Evolutionary conservation across 768 basidiomycete species (phyloP).

Genomic region (Boletus pseudo-olivaceus): DNA sequence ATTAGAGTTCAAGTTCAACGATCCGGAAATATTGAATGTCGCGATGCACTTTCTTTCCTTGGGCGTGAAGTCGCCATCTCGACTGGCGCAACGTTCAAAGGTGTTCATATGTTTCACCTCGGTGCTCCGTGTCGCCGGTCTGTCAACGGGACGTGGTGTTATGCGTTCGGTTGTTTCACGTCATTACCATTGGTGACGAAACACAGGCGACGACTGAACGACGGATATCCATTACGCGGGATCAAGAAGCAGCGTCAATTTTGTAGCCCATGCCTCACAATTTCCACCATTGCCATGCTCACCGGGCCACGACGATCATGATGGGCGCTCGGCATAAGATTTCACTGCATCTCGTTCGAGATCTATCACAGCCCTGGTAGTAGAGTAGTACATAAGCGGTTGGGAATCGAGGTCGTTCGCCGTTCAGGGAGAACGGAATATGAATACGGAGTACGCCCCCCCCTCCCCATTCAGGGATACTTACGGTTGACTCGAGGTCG

Average conservation of each 20-base stretch:
- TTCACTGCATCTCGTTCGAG: not conserved
- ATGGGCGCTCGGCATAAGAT: conserved; percentile 3
- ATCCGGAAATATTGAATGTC: not conserved
- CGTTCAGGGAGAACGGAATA: not conserved
- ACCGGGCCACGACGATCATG: not conserved
- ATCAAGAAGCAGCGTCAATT: not conserved
- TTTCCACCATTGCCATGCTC: not conserved
- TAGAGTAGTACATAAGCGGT: not conserved
- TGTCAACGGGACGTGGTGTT: too few species aligned
- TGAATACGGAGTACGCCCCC: not conserved
- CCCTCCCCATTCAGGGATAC: not conserved
- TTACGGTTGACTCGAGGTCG: too few species aligned
- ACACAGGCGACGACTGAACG: not conserved
- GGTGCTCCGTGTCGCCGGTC: too few species aligned
- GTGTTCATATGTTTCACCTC: not conserved
- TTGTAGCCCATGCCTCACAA: not conserved
- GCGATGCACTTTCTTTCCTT: not conserved
- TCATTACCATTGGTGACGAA: not conserved
- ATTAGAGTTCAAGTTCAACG: not conserved
- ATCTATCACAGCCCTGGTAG: not conserved
- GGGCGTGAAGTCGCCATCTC: not conserved
- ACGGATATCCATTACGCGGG: not conserved
- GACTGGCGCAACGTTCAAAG: not conserved
- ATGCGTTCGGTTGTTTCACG: conserved; percentile 1
- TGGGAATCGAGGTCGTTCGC: conserved; percentile 6